Evolutionary conservation across 345 rosid species (phyloP), one percentile per base, ranked within the genome.

Genomic region (Aurinia saxatilis): DNA sequence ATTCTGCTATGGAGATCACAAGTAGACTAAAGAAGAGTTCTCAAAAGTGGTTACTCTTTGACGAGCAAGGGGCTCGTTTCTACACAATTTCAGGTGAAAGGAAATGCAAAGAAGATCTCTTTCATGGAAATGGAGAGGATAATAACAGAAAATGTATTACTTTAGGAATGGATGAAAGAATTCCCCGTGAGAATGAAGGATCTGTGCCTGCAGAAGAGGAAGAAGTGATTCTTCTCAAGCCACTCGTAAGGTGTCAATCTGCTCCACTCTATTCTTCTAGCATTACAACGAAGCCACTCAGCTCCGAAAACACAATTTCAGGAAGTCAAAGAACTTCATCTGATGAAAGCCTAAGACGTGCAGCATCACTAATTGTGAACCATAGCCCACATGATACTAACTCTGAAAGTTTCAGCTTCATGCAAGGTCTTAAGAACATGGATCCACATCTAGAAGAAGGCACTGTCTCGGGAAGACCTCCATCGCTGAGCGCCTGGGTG

Each of bases 171-270:
- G 68, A 11, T 53, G 68, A n/a, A n/a, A n/a, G n/a, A n/a, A n/a
- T n/a, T n/a, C n/a, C n/a, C n/a, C n/a, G n/a, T n/a, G n/a, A 50
- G 63, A 46, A 60, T 30, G 77, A 71, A 31, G 76, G 73, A 73
- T 73, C 82, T 15, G 63, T 65, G 60, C 71, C 76, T 25, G n/a
- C 57, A 38, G 99, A 92, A 57, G 98, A 92, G 64, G 95, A 92
- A 71, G 97, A 89, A 77, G 91, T 89, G 69, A 92, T 92, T 75
- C 93, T 92, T 56, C 89, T 92, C 78, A 84, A 87, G 81, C 99
- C 99, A 53, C 91, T 89, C 36, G 72, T 82, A 44, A 81, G 97
- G 65, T 74, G 82, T 77, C 88, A 87, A 46, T 92, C 99, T 21
- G 97, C 86, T 59, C 99, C 99, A 2, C 69, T 81, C 54, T 66